Base-by-base conservation (phyloP, 1,284 basidiomycete species). In the Rhodotorula sp. region DNA sequence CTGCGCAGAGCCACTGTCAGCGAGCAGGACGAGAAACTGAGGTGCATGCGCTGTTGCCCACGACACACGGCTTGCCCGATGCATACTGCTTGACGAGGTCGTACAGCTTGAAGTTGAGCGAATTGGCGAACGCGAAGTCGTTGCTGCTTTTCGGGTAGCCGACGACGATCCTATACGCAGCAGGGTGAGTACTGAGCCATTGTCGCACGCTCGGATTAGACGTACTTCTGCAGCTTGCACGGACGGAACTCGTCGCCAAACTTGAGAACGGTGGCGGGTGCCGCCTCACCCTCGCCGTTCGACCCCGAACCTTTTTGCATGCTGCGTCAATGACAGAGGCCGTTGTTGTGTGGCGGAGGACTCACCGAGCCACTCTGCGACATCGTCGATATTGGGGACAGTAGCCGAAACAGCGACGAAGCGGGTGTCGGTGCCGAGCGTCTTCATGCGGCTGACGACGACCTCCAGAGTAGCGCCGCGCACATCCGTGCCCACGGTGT, bases 391-490 rank as follows among this genome's bases (percentile, higher is more conserved):
- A 77, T 99, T 99, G 0, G 96, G 96, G 0, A 93, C 90, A 0
- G 96, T 97, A 2, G 96, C 96, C 0, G 93, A 96, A 44, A 97
- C 88, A 10, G 96, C 87, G 44, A 97, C 83, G 71, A 62, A 68
- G 44, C 71, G 72, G n/a, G 64, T 71, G 52, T 87, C 88, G 8
- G 87, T 87, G 0, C 78, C 79, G 61, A 83, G 81, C 5, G 87
- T 83, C 81, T 90, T 93, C 91, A 97, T 96, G n/a, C 96, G 88
- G 2, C 92, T 91, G 45, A 97, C 86, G 12, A 97, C 87, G 8
- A 97, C 95, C 82, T 99, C 96, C 7, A 99, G 85, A 7, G 92
- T 93, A 68, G 93, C 91, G 27, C 95, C 94, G 53, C 93, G 87
- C 25, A 86, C 84, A 81, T 98, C 96, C 65, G 93, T 91, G 4